Evolutionary conservation across 176 grass and related monocot genomes (phyloP), one percentile per base, ranked within the genome.

Genomic region (Chrysopogon serrulatus): DNA sequence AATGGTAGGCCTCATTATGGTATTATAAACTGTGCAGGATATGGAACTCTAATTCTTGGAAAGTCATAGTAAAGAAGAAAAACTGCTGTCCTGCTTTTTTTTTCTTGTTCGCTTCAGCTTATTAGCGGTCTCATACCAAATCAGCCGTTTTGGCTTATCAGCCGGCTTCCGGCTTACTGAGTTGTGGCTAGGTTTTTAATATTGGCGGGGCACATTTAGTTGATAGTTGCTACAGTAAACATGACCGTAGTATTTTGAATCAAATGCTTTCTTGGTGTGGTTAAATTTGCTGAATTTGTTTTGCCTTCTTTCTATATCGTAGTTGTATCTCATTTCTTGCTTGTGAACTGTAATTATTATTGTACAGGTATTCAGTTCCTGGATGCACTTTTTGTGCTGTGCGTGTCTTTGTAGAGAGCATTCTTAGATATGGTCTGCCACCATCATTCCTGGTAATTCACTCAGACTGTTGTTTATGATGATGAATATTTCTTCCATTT

Each of bases 321-420:
- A n/a, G n/a, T n/a, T n/a, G 28, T 66, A 59, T 36, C 43, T 24
- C 49, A 24, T 27, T 36, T 2, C 45, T 47, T 65, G n/a, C 40
- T 40, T 24, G n/a, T 14, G 12, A 71, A 70, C 3, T 45, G 40
- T 35, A 48, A 28, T 73, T 76, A 53, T 26, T 88, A 0, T 65
- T 2, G 8, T 79, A 27, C 69, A 99, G 96, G 96, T 99, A 79
- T 99, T 99, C 87, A 94, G 89, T 89, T 87, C 96, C 26, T 99
- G 93, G 96, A 99, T 99, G 93, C 96, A 99, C 80, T 99, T 99
- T 99, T 27, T 99, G 80, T 63, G 96, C 91, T n/a, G 87, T 99
- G 34, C 93, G 93, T 48, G 78, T 96, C 54, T 99, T 96, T 83
- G 89, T 89, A 60, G 96, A 99, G 88, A 99, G 96, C 67, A 99